Percentiles rank a stretch among this genome's conserved stretches.
Conservation (phyloP, 345 rosid genomes). For the Toxicodendron radicans region DNA sequence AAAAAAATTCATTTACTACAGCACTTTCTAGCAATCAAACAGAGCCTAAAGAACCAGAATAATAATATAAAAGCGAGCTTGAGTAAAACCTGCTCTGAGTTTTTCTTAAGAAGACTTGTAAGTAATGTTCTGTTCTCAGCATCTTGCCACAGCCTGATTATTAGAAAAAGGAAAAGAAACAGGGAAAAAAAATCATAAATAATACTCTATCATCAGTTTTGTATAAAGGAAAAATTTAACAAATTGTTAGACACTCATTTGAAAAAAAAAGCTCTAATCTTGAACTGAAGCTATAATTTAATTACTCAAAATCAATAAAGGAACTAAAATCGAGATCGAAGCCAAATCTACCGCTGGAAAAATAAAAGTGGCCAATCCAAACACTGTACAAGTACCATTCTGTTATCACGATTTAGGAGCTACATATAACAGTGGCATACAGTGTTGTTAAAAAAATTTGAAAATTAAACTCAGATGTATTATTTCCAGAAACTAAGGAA, state of each 20-base stretch:
- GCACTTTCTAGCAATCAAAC: not conserved
- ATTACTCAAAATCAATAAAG: not conserved
- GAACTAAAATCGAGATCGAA: not conserved
- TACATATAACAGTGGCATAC: not conserved
- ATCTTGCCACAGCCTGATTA: constrained; percentile 93
- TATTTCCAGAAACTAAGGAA: not conserved
- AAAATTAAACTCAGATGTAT: not conserved
- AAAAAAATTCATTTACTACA: not conserved
- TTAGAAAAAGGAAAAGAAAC: not conserved
- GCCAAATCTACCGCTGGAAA: not conserved
- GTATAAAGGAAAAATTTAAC: too few species aligned
- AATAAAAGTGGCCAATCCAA: not conserved
- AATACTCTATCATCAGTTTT: too few species aligned
- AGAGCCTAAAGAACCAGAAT: constrained; percentile 13
- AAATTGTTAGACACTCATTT: too few species aligned
- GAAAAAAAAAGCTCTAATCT: too few species aligned
- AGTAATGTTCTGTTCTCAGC: constrained; percentile 78
- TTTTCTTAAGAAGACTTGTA: constrained; percentile 63
- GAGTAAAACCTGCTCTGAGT: constrained; percentile 61
- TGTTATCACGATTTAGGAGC: not conserved
- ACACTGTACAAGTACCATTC: not conserved
- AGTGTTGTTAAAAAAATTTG: not conserved
- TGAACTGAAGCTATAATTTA: not conserved
- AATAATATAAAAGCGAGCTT: not conserved
- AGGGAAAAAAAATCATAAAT: not conserved